Base-by-base conservation (phyloP, 306 rosid genomes). In the Cyclanthera cordifolia region DNA sequence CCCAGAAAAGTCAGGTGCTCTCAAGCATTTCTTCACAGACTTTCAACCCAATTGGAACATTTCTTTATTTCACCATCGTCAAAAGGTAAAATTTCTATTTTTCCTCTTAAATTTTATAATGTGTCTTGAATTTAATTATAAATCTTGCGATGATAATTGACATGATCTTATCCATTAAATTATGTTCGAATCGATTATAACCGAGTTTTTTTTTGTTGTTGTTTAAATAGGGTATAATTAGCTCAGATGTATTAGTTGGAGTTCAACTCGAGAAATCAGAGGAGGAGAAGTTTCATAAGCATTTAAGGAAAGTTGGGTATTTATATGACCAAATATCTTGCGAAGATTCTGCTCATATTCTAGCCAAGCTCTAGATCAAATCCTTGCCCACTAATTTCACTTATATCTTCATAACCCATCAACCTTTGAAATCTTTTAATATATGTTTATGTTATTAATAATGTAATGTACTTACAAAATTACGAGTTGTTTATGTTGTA, bases 41-140 rank as follows among this genome's bases (percentile, higher is more conserved):
- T 83, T 93, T 72, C 80, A 95, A 71, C 96, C 91, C 0, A 89
- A 85, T 54, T 93, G 99, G 96, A 86, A 93, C 79, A 88, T 93
- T 68, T 82, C 83, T 75, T 75, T 87, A 77, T 83, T 93, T 78
- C 94, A 90, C 75, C 85, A 93, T 56, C 94, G 95, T 48, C 86
- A 71, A 4, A 65, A 85, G 95, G 99, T 93, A 25, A 4, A 32
- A 32, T 2, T 32, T 32, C 3, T 4, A 32, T 32, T 32, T 32
- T 32, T 32, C 0, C 4, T 32, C 4, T 32, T 32, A 0, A 4
- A 6, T 3, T 32, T 1, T 32, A 3, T 3, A 32, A 2, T 32
- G 6, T 32, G 37, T 32, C 2, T 28, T 32, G 37, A 32, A 3
- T 32, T 32, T 2, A 32, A 2, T 0, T 6, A 32, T 32, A 2